Evolutionary conservation across 176 grass and related monocot species (phyloP), one percentile per base, ranked within the genome.

Genomic region (Zizania latifolia): DNA sequence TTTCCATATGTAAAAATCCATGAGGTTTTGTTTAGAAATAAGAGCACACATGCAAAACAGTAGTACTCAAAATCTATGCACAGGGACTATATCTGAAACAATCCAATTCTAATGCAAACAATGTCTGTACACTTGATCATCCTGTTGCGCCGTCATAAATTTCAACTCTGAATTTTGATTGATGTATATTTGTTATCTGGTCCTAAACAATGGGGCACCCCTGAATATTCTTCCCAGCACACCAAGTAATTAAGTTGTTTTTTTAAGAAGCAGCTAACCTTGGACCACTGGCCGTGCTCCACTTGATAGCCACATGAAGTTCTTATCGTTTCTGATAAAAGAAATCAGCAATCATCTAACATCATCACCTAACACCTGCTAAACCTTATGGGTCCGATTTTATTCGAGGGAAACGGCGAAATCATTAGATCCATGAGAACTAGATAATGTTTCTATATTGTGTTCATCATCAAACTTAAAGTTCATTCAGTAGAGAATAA

Each of bases 281-380:
- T 74, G 74, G 60, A 44, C 68, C 68, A 74, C 61, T 32, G 17
- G 53, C 41, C 15, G 34, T 64, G 66, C 66, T 31, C 33, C 67
- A 39, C 58, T 73, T n/a, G 74, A 73, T 67, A 72, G 40, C 85
- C 74, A 58, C 74, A 83, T 61, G 39, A 39, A 60, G 41, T 9
- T 13, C 74, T 78, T 59, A 12, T 37, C 23, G 38, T 72, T 23
- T 69, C 30, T 1, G 60, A 72, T 30, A 62, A 77, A 77, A 77
- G 32, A 84, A 78, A 77, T 55, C 48, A 62, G 16, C 53, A 83
- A 83, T 74, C 68, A 79, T 74, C 75, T 35, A 72, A 51, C 62
- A 78, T 68, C 74, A 43, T 73, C 60, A 78, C 54, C 85, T 44
- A 79, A 79, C 80, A 62, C 80, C 41, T 78, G 59, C 85, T 40